Conservation (phyloP, 106 monocot genomes). For the Phalaenopsis aphrodite region DNA sequence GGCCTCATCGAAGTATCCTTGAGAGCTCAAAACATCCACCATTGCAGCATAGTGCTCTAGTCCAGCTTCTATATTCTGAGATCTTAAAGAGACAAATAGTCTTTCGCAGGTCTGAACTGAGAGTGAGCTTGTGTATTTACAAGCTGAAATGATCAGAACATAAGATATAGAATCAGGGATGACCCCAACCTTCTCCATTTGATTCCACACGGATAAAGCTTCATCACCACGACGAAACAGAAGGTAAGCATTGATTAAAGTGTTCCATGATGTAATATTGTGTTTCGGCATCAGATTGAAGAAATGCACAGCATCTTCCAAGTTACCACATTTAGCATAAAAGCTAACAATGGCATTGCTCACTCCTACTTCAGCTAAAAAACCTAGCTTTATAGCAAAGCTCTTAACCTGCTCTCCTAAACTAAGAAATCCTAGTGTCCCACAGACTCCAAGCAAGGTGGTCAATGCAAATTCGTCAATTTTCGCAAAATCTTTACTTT, state of each 20-base stretch:
- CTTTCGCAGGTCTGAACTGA: constrained; percentile 38
- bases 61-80: constrained; percentile 32
- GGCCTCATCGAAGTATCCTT: constrained; percentile 55
- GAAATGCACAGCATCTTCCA: constrained; percentile 35
- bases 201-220: constrained; percentile 44
- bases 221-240: constrained; percentile 60
- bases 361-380: constrained; percentile 21
- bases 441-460: constrained; percentile 51
- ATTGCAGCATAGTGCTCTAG: constrained; percentile 70
- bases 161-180: constrained; percentile 57
- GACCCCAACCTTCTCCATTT: constrained; percentile 36
- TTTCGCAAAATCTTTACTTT: constrained; percentile 9
- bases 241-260: constrained; percentile 56
- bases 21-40: constrained; percentile 49
- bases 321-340: constrained; percentile 73
- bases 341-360: constrained; percentile 64
- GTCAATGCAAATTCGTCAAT: constrained; percentile 61
- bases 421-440: constrained; percentile 42
- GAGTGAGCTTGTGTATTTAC: constrained; percentile 46
- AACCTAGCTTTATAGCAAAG: constrained; percentile 33
- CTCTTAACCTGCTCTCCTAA: constrained; percentile 72
- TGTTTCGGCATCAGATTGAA: constrained; percentile 51
- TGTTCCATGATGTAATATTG: constrained; percentile 76
- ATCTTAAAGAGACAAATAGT: constrained; percentile 49
- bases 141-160: constrained; percentile 53